These are phyloP conservation scores for Dalbergia oliveri DNA, from an alignment of 306 rosid genomes.

Conservation along the genomic window DNA sequence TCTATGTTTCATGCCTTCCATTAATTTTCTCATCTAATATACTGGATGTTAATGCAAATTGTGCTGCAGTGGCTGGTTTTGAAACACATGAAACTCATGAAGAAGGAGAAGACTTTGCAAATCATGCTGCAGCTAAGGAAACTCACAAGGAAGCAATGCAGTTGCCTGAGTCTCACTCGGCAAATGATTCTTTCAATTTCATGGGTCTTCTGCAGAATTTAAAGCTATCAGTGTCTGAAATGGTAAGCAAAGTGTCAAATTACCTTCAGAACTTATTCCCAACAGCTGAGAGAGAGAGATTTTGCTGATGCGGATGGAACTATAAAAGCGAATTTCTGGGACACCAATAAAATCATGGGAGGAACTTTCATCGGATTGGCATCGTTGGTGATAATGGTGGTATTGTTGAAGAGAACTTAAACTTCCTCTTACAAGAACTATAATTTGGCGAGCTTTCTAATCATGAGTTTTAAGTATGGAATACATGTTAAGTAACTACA, in stretches of 20 bases:
- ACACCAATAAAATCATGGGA: slow-evolving; percentile 38
- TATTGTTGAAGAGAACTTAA: slow-evolving; percentile 72
- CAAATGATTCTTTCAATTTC: slow-evolving; percentile 26
- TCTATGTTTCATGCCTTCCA: neutral
- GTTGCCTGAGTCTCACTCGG: neutral
- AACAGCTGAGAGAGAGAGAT: slow-evolving; percentile 44
- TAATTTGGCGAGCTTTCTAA: slow-evolving; percentile 56
- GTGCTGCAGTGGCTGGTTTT: slow-evolving; percentile 47
- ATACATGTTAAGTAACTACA: slow-evolving; percentile 20
- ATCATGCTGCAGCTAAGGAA: slow-evolving; percentile 38
- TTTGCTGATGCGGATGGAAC: slow-evolving; percentile 49
- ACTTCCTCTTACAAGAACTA: neutral
- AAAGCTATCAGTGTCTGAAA: slow-evolving; percentile 51
- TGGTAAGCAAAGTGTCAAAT: slow-evolving; percentile 57
- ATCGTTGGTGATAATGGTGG: slow-evolving; percentile 65
- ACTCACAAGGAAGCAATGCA: neutral
- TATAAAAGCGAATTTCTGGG: slow-evolving; percentile 36
- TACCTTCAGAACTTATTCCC: slow-evolving; percentile 65
- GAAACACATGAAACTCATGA: slow-evolving; percentile 11
- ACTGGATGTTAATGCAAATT: slow-evolving; percentile 21
- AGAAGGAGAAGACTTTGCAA: neutral
- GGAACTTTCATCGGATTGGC: slow-evolving; percentile 77
- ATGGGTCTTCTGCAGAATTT: slow-evolving; percentile 49
- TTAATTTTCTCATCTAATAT: slow-evolving; percentile 2
- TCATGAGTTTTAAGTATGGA: slow-evolving; percentile 1